Percentiles rank a stretch among this genome's conserved stretches.
phyloP scores from a whole-genome alignment of 345 rosid genomes.

The Pelargonium nanum region DNA sequence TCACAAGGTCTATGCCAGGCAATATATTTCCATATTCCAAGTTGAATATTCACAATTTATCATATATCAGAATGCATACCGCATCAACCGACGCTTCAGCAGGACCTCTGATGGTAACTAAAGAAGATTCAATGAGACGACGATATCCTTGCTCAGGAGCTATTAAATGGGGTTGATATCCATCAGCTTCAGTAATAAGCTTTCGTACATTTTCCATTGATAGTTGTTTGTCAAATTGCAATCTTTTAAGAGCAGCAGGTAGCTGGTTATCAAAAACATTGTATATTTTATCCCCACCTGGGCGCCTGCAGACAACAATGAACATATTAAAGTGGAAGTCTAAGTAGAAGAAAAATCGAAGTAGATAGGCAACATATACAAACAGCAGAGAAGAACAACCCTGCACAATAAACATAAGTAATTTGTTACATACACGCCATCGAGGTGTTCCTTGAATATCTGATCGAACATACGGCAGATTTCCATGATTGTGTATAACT shows the following conservation, averaged over 20 bases:
- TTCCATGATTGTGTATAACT: slow-evolving; percentile 91
- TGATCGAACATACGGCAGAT: slow-evolving; percentile 93
- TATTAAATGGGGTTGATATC: slow-evolving; percentile 96
- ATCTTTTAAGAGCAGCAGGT: slow-evolving; percentile 95
- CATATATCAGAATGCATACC: slow-evolving; percentile 30
- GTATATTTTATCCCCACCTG: slow-evolving; percentile 96
- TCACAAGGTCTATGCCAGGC: too few species aligned
- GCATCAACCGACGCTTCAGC: slow-evolving; percentile 99
- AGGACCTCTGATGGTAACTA: slow-evolving; percentile 87
- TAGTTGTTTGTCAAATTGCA: slow-evolving; percentile 97
- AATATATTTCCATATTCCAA: too few species aligned
- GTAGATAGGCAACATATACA: slow-evolving; percentile 1
- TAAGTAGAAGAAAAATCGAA: not conserved
- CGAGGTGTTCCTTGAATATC: slow-evolving; percentile 91
- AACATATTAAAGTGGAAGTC: slow-evolving; percentile 2
- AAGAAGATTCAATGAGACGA: slow-evolving; percentile 88
- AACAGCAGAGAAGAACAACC: too few species aligned
- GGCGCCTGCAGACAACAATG: slow-evolving; percentile 45
- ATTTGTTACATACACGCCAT: slow-evolving; percentile 87
- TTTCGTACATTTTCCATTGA: slow-evolving; percentile 95
- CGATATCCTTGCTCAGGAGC: slow-evolving; percentile 99
- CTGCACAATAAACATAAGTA: too few species aligned
- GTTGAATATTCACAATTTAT: not conserved
- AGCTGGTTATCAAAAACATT: slow-evolving; percentile 94
- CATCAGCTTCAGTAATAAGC: slow-evolving; percentile 98